Base-by-base conservation (phyloP, 768 basidiomycete genomes). In the Hypsizygus marmoreus region DNA sequence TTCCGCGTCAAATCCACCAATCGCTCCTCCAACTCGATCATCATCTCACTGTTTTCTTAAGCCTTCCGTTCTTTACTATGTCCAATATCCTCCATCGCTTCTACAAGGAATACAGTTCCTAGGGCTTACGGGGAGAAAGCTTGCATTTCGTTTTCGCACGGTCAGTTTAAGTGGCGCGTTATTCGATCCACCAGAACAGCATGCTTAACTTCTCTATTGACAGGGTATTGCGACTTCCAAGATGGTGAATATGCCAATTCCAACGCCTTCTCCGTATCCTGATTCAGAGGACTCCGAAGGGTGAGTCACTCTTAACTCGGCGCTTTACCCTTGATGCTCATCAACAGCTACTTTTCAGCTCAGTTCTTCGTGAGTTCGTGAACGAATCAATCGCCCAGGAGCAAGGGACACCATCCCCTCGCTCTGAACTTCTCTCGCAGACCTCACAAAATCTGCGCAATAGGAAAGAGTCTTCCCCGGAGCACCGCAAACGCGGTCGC, bases 391-490 rank as follows among this genome's bases (percentile, higher is more conserved):
- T 24, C 22, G 45, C 26, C 25, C 34, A 48, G 34, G 31, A 40
- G 13, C 43, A 26, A 43, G 34, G 49, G 31, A 43, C 47, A 1
- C 14, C 32, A 25, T 62, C 60, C 6, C 58, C 58, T 20, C 55
- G 60, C 8, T 46, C 60, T 4, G 60, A 62, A 43, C 44, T 62
- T 3, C 50, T 62, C 35, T 57, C 60, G 2, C 49, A 54, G 6
- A 39, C 53, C 4, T 34, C 51, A n/a, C n/a, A n/a, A n/a, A n/a
- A n/a, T n/a, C n/a, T n/a, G n/a, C n/a, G n/a, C n/a, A n/a, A n/a
- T n/a, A n/a, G n/a, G n/a, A n/a, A n/a, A n/a, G n/a, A n/a, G n/a
- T n/a, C n/a, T n/a, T n/a, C n/a, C 2, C n/a, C 47, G 25, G 40
- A 44, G 6, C 40, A 40, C 20, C 47, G 54, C 37, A 53, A 40